Conservation (phyloP, 1,284 basidiomycete genomes). For the Apiotrichum montevideense region DNA sequence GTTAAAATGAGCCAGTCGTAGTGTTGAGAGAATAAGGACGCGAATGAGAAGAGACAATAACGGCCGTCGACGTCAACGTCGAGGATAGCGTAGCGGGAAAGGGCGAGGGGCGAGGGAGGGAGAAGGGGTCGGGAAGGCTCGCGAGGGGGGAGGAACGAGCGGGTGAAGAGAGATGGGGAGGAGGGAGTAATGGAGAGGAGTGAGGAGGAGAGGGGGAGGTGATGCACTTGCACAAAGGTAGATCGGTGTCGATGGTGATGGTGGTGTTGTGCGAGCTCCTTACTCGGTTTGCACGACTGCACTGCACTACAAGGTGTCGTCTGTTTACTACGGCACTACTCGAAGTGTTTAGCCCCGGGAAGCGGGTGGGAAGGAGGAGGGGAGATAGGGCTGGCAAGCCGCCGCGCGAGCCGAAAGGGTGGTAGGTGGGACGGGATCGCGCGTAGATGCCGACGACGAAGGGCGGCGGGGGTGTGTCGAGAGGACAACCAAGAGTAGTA, state of each 20-base stretch:
- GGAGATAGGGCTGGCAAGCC: not conserved
- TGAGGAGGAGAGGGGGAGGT: constrained; percentile 10
- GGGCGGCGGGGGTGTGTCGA: not conserved
- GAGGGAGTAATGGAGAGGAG: not conserved
- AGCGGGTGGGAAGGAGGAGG: not conserved
- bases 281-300: too few relatives aligned
- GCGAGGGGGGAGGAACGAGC: too few relatives aligned
- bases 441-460: not conserved
- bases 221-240: not conserved
- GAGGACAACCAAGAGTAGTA: not conserved
- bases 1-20: too few relatives aligned
- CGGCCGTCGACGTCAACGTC: not conserved
- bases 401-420: not conserved
- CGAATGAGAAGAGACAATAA: constrained; percentile 6
- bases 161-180: too few relatives aligned
- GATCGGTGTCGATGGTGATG: not conserved
- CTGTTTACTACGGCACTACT: too few relatives aligned
- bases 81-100: not conserved
- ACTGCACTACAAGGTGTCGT: too few relatives aligned
- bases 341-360: not conserved
- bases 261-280: not conserved
- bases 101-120: too few relatives aligned
- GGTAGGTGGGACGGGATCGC: not conserved
- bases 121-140: too few relatives aligned
- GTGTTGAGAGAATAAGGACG: constrained; percentile 1